These are phyloP conservation scores for Acacia crassicarpa DNA, from an alignment of 306 rosid genomes.

Conservation along the genomic window DNA sequence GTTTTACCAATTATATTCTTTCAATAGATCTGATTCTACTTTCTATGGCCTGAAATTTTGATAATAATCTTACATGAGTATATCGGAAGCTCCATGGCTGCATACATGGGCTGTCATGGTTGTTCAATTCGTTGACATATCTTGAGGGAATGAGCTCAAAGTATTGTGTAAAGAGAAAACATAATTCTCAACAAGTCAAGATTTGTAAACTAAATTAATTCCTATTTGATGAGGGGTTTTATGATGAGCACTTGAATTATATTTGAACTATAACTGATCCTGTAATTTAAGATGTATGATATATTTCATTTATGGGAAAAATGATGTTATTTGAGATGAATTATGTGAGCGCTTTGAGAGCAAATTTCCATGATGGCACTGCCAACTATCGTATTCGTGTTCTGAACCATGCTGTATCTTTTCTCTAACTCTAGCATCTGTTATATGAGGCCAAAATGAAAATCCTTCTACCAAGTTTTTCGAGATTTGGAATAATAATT, in stretches of 20 bases:
- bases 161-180: not conserved
- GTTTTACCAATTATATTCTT: not conserved
- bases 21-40: not conserved
- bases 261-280: not conserved
- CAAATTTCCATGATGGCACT: constrained; percentile 5
- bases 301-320: not conserved
- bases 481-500: not conserved
- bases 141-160: constrained; percentile 1
- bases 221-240: not conserved
- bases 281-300: not conserved
- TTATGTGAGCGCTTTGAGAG: not conserved
- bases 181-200: not conserved
- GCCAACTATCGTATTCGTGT: not conserved
- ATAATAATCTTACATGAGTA: not conserved
- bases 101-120: not conserved
- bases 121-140: not conserved
- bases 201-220: not conserved
- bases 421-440: not conserved
- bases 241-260: not conserved
- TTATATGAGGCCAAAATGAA: not conserved
- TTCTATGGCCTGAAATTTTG: not conserved
- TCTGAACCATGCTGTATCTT: not conserved
- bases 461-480: not conserved
- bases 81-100: not conserved
- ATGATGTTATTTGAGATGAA: not conserved